Base-by-base conservation (phyloP, 1,139 yeast genomes). In the Taphrina sp. region DNA sequence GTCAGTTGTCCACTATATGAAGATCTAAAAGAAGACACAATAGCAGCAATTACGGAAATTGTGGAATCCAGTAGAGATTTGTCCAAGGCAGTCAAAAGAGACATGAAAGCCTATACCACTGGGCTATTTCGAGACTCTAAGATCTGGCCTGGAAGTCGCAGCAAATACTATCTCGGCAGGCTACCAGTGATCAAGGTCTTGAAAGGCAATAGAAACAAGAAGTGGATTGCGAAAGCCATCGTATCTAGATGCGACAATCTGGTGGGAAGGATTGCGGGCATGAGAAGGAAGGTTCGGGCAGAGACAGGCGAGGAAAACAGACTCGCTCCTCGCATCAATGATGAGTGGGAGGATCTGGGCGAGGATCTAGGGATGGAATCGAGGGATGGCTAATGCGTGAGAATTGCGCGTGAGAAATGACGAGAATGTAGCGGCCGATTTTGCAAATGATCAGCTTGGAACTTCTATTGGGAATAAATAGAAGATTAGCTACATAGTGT, bases 401-500 rank as follows among this genome's bases (percentile, higher is more conserved):
- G 20, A 16, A 12, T 10, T 10, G 39, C 39, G 39, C 20, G 39
- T 22, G 39, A 36, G 20, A 36, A 5, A 33, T 33, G 36, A 33
- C 36, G 19, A n/a, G 20, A 17, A 16, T 36, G 39, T 12, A 36
- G 39, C 23, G 39, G 39, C 5, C 20, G 20, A 24, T 14, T 36
- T 36, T 36, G 20, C 23, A 14, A 36, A 36, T 17, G 39, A 36
- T 36, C 39, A 36, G 39, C 39, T 36, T 36, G 39, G n/a, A n/a
- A 16, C 5, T 12, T 16, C 39, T 36, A 36, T 7, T 36, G n/a
- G n/a, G n/a, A n/a, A 36, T 36, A 36, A 8, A 19, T 36, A 36
- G 39, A n/a, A 5, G 23, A 10, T 5, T 16, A 36, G 20, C 39
- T 14, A 17, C 39, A 16, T 16, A 5, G 23, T n/a, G n/a, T n/a